These are phyloP conservation scores for Russula olivacea DNA, from an alignment of 768 basidiomycete species.

Conservation along the genomic window DNA sequence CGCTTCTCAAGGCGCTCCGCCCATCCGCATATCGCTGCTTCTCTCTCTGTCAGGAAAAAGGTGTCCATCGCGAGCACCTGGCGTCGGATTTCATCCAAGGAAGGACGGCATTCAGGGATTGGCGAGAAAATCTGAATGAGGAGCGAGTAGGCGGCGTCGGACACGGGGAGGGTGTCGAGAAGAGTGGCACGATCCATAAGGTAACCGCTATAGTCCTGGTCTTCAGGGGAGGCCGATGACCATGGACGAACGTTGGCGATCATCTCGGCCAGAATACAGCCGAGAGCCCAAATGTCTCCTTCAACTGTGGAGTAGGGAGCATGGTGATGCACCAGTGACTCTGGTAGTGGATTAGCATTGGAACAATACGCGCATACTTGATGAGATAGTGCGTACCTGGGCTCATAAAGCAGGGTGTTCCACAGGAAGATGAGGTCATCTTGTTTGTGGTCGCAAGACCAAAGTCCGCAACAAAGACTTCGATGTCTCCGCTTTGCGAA, in stretches of 20 bases:
- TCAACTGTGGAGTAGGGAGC: not conserved
- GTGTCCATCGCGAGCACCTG: constrained; percentile 50
- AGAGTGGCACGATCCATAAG: not conserved
- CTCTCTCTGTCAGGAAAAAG: constrained; percentile 54
- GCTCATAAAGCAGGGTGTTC: constrained; percentile 18
- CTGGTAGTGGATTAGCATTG: not conserved
- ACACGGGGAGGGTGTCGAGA: constrained; percentile 24
- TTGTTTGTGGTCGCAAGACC: constrained; percentile 17
- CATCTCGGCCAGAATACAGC: constrained; percentile 18
- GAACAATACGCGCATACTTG: rapidly evolving
- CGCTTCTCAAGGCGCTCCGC: not conserved
- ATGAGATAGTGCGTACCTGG: constrained; percentile 9
- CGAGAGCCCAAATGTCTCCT: constrained; percentile 18
- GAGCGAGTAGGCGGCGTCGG: constrained; percentile 39
- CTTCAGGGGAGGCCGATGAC: not conserved
- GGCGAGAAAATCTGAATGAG: constrained; percentile 54
- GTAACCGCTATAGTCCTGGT: not conserved
- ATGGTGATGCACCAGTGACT: not conserved
- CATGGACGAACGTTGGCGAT: constrained; percentile 9
- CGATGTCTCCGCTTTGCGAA: not conserved
- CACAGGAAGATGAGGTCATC: constrained; percentile 9
- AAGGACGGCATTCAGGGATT: constrained; percentile 55
- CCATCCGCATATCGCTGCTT: constrained; percentile 25
- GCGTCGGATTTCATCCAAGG: constrained; percentile 52
- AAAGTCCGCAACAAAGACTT: constrained; percentile 17